These are phyloP conservation scores for Excoecaria agallocha DNA, from an alignment of 345 rosid species.

Conservation along the genomic window DNA sequence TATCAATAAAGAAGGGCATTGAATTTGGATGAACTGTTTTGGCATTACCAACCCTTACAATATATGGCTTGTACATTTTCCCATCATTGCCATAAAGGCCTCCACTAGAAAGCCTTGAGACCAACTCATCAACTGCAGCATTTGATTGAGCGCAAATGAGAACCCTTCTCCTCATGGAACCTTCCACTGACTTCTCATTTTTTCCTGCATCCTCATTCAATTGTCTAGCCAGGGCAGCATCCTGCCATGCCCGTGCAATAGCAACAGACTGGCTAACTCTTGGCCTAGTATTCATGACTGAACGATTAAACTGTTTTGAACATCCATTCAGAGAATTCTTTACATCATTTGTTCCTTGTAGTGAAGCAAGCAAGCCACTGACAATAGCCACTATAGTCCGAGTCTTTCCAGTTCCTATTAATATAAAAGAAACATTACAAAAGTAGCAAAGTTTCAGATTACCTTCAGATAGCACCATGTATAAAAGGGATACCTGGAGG, in stretches of 20 bases:
- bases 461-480: constrained; percentile 1
- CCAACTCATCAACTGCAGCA: constrained; percentile 99
- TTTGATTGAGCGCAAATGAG: constrained; percentile 95
- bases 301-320: constrained; percentile 40
- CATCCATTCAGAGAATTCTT: constrained; percentile 29
- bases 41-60: constrained; percentile 94
- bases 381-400: constrained; percentile 90
- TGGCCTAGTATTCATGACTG: constrained; percentile 42
- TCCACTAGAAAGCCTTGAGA: constrained; percentile 68
- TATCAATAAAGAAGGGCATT: constrained; percentile 77
- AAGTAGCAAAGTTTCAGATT: constrained; percentile 4
- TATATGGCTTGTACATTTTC: constrained; percentile 82
- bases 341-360: constrained; percentile 33
- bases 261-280: constrained; percentile 65
- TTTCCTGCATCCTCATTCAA: constrained; percentile 52
- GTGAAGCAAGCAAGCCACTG: constrained; percentile 77
- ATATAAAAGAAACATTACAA: constrained; percentile 8
- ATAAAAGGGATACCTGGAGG: constrained; percentile 73
- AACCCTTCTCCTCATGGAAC: constrained; percentile 66
- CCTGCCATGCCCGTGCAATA: constrained; percentile 90
- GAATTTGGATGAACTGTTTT: constrained; percentile 87
- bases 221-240: constrained; percentile 91
- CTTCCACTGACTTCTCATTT: constrained; percentile 42
- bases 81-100: constrained; percentile 91
- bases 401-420: constrained; percentile 91